A percentile compares a stretch with the other conserved stretches of the same genome.
Evolutionary conservation across 2,329 filamentous ascomycete species (phyloP).

Genomic region (Diaporthe amygdali): DNA sequence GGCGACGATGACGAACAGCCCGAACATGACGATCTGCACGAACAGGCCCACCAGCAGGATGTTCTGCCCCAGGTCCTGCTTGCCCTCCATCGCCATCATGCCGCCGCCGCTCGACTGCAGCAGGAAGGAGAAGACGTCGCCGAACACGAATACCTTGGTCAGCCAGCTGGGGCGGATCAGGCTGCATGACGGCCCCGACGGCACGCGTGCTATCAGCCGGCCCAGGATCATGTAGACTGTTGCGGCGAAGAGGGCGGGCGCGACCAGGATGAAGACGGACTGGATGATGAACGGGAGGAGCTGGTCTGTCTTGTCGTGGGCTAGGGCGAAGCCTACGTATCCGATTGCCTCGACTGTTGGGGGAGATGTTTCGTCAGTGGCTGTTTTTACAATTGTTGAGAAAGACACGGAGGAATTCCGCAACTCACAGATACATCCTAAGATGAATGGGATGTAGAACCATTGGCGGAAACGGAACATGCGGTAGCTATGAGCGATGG

Average conservation of each 20-base stretch:
- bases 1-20: slow-evolving; percentile 56
- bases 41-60: slow-evolving; percentile 62
- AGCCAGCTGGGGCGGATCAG: slow-evolving; percentile 45
- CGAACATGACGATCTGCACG: slow-evolving; percentile 63
- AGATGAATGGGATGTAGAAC: slow-evolving; percentile 55
- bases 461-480: slow-evolving; percentile 50
- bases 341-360: slow-evolving; percentile 48
- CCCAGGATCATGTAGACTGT: slow-evolving; percentile 57
- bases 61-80: slow-evolving; percentile 47
- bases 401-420: slow-evolving; percentile 15
- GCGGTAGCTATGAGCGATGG: slow-evolving; percentile 45
- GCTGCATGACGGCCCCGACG: slow-evolving; percentile 37
- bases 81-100: slow-evolving; percentile 33
- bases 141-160: slow-evolving; percentile 59
- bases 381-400: not conserved
- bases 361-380: not conserved
- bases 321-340: slow-evolving; percentile 40
- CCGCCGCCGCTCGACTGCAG: slow-evolving; percentile 53
- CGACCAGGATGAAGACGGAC: slow-evolving; percentile 49
- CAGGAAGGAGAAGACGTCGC: slow-evolving; percentile 58
- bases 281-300: slow-evolving; percentile 48
- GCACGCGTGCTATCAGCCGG: slow-evolving; percentile 45
- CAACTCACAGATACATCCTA: slow-evolving; percentile 53
- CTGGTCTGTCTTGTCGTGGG: slow-evolving; percentile 34
- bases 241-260: slow-evolving; percentile 53